A percentile compares a stretch with the other conserved stretches of the same genome.
Evolutionary conservation across 1,284 basidiomycete genomes (phyloP).

Genomic region (Trichosporon coremiiforme): DNA sequence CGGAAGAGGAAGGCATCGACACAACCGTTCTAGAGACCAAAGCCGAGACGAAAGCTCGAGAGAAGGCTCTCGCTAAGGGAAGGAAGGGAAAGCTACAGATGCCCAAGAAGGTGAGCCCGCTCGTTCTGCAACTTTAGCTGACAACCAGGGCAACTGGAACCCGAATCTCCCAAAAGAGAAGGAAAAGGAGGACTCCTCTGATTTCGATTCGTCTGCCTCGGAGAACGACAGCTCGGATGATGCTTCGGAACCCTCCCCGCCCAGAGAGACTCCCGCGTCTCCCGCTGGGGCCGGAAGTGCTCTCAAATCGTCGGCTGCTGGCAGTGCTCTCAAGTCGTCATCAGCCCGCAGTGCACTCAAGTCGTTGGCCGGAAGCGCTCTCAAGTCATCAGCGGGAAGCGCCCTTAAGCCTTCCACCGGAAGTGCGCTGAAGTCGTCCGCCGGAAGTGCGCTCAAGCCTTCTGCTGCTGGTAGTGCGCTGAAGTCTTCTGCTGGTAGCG

Average conservation of each 20-base stretch:
- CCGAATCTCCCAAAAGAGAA: conserved; percentile 38
- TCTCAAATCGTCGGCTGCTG: not conserved
- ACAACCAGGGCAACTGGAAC: conserved; percentile 47
- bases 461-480: conserved; percentile 37
- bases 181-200: conserved; percentile 40
- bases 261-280: not conserved
- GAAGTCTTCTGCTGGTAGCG: conserved; percentile 25
- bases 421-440: conserved; percentile 22
- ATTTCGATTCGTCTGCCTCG: conserved; percentile 56
- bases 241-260: conserved; percentile 29
- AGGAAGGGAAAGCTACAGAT: conserved; percentile 31
- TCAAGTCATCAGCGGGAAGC: conserved; percentile 21
- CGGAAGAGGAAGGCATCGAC: conserved; percentile 57
- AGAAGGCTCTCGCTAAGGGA: conserved; percentile 31
- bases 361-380: conserved; percentile 22
- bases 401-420: conserved; percentile 18
- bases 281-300: conserved; percentile 12
- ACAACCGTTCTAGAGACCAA: conserved; percentile 52
- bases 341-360: conserved; percentile 19
- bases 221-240: conserved; percentile 41
- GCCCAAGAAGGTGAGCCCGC: conserved; percentile 44
- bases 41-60: conserved; percentile 34
- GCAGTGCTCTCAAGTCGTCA: conserved; percentile 19
- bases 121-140: not conserved
- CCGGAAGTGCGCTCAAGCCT: not conserved